A percentile compares a stretch with the other conserved stretches of the same genome.
Conservation (phyloP, 2,329 filamentous ascomycete species). For the Aspergillus melleus region DNA sequence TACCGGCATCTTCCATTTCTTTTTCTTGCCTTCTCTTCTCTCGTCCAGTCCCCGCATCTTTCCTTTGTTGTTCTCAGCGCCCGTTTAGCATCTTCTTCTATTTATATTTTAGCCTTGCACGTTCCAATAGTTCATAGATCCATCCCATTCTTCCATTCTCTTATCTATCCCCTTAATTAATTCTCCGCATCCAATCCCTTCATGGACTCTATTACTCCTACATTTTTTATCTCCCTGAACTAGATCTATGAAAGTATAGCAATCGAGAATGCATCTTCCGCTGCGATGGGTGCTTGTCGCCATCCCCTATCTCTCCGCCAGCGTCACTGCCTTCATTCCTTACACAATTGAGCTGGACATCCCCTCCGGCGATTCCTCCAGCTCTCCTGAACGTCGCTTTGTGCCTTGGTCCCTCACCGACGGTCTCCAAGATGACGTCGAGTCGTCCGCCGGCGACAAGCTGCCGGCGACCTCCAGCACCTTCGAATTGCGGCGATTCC, state of each 20-base stretch:
- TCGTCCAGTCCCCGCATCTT: neutral
- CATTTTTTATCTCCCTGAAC: neutral
- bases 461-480: neutral
- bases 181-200: neutral
- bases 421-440: neutral
- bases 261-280: neutral
- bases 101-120: too few species aligned
- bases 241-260: neutral
- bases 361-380: neutral
- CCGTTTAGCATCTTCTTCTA: neutral
- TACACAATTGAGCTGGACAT: neutral
- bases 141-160: neutral
- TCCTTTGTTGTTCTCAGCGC: neutral
- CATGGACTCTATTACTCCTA: neutral
- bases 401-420: conserved; percentile 2
- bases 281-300: neutral
- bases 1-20: neutral
- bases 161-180: neutral
- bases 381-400: neutral
- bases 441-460: neutral
- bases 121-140: too few species aligned
- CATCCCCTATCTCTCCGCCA: neutral
- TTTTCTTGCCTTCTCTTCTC: neutral
- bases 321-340: conserved; percentile 1
- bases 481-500: conserved; percentile 3